Evolutionary conservation across 148 eudicot genomes (phyloP).

Genomic region (Diospyros lotus): DNA sequence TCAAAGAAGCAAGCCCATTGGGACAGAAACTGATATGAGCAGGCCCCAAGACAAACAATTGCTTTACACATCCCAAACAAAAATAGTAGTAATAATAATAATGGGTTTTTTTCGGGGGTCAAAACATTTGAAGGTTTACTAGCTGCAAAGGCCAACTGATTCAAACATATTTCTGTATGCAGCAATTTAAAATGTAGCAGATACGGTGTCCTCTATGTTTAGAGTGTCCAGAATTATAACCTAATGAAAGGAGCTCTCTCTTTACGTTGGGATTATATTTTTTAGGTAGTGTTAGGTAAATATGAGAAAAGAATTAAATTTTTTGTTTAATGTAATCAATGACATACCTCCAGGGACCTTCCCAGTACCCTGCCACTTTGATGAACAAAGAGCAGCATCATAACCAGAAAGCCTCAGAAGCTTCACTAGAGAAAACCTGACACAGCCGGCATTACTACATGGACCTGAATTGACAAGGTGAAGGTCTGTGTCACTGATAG

Average conservation of each 20-base stretch:
- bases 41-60: no score
- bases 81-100: no score
- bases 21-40: no score
- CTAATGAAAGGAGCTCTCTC: neutral
- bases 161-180: neutral
- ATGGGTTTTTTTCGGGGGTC: no score
- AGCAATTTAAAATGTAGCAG: neutral
- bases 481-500: constrained; percentile 48
- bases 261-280: no score
- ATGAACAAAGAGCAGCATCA: constrained; percentile 82
- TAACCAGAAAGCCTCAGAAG: constrained; percentile 79
- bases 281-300: neutral
- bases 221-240: neutral
- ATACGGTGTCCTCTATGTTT: neutral
- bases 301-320: neutral
- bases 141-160: neutral
- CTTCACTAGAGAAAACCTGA: constrained; percentile 66
- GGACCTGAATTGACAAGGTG: constrained; percentile 49
- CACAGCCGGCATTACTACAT: constrained; percentile 68
- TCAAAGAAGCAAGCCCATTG: no score
- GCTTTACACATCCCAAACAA: no score
- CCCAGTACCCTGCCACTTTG: constrained; percentile 70
- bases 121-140: no score
- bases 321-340: neutral
- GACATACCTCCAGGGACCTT: constrained; percentile 83